Evolutionary conservation across 208 protist genomes (phyloP), one percentile per base, ranked within the genome.

Genomic region (Novymonas esmeraldas): DNA sequence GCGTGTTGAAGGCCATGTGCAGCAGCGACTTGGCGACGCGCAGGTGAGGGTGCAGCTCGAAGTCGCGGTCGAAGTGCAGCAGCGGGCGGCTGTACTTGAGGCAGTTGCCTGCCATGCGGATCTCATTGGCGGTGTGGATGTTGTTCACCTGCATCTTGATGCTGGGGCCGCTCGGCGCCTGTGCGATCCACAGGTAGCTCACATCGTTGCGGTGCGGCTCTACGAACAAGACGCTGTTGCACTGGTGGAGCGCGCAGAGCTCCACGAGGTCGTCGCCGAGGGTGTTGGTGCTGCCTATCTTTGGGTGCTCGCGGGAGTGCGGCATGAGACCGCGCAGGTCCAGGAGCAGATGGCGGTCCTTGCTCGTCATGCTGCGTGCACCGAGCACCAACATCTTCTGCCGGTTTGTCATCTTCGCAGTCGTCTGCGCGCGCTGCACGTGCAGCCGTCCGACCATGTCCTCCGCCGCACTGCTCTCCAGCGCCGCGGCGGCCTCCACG

Each of bases 71-170:
- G 76, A 99, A 99, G 60, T 95, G 93, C 0, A 99, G 79, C 0
- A 99, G 79, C 16, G 99, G 98, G 34, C 99, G 84, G 33, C 92
- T 98, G 58, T 95, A 98, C 75, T 98, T 98, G 41, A 99, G 86
- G 80, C 94, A 98, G 83, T 99, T 99, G 39, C 99, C 99, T 14
- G 97, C 98, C 78, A 99, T 85, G 46, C 99, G 95, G 55, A 99
- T 85, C 78, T 99, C 98, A 38, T 98, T 87, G 68, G 99, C 97
- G 13, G 97, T 99, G 85, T 99, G 94, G 11, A 99, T 82, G 85
- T 98, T 99, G 36, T 78, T 84, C 9, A 99, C 74, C 51, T 97
- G 83, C 70, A 99, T 92, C 82, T 98, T 98, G 36, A 98, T 77
- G 55, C 91, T 97, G 18, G 98, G 98, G 0, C 98, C 98, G 20